A percentile compares a stretch with the other conserved stretches of the same genome.
Conservation (phyloP, 2,329 filamentous ascomycete species). For the Leptographium lundbergii region DNA sequence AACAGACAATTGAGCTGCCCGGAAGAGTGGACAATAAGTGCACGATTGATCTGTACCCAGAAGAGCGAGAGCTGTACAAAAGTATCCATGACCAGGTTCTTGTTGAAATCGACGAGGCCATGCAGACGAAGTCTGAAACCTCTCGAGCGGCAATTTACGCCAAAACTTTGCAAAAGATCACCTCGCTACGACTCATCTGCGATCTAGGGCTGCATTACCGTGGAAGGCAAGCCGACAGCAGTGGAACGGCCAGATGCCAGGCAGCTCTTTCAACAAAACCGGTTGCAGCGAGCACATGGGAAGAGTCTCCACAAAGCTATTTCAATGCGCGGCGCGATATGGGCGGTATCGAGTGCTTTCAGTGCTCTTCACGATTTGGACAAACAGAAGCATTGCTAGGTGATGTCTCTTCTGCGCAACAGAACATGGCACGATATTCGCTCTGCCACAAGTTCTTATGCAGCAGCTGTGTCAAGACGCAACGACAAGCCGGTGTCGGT, state of each 20-base stretch:
- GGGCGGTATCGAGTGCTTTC: slow-evolving; percentile 14
- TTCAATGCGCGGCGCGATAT: slow-evolving; percentile 22
- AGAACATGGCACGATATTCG: slow-evolving; percentile 15
- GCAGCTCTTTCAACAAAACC: too few relatives aligned
- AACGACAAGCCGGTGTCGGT: rapidly evolving
- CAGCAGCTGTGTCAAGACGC: slow-evolving; percentile 15
- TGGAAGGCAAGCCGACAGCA: slow-evolving; percentile 7
- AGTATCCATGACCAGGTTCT: slow-evolving; percentile 16
- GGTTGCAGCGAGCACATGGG: too few relatives aligned
- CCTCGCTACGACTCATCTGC: slow-evolving; percentile 31
- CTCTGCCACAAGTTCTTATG: slow-evolving; percentile 23
- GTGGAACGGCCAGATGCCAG: too few relatives aligned
- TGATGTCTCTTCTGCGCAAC: not conserved
- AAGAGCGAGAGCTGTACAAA: slow-evolving; percentile 25
- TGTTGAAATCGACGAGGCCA: slow-evolving; percentile 20
- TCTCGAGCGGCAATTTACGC: slow-evolving; percentile 17
- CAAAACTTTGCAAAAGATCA: slow-evolving; percentile 31
- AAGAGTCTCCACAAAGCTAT: slow-evolving; percentile 17
- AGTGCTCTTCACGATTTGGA: slow-evolving; percentile 17
- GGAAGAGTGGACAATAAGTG: slow-evolving; percentile 19
- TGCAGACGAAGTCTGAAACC: slow-evolving; percentile 12
- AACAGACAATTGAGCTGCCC: slow-evolving; percentile 26
- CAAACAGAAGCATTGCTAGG: slow-evolving; percentile 14
- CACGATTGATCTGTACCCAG: slow-evolving; percentile 21
- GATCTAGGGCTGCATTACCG: slow-evolving; percentile 30